Conservation (phyloP, 1,284 basidiomycete species). For the Tausonia pullulans region DNA sequence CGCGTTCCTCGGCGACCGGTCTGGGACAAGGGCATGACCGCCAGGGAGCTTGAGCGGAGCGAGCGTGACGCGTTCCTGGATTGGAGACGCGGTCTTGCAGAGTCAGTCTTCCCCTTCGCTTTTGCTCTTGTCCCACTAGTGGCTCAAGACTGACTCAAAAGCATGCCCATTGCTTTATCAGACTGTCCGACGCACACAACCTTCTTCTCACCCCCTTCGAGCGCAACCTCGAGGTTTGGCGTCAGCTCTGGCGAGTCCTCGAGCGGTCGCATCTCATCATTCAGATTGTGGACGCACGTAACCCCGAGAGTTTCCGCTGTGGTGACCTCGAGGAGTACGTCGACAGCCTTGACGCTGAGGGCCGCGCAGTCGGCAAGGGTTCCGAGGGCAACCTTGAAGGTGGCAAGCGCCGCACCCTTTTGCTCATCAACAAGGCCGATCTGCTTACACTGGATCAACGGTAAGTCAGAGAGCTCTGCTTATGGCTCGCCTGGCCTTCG, state of each 20-base stretch:
- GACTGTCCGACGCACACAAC: slow-evolving; percentile 36
- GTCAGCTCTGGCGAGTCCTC: slow-evolving; percentile 88
- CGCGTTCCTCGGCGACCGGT: slow-evolving; percentile 72
- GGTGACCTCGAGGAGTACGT: slow-evolving; percentile 87
- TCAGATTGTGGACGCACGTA: slow-evolving; percentile 90
- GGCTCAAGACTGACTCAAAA: slow-evolving; percentile 59
- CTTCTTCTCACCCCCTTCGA: slow-evolving; percentile 89
- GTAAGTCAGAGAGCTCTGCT: slow-evolving; percentile 35
- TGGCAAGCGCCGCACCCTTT: slow-evolving; percentile 57
- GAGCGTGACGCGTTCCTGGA: slow-evolving; percentile 81
- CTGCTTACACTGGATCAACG: slow-evolving; percentile 78
- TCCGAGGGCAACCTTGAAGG: slow-evolving; percentile 56
- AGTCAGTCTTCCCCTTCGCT: slow-evolving; percentile 43
- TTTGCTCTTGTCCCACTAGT: background rate
- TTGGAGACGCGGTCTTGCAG: slow-evolving; percentile 81
- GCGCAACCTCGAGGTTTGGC: slow-evolving; percentile 91
- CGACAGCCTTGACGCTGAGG: slow-evolving; percentile 68
- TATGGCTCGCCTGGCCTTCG: background rate
- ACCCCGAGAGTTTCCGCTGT: slow-evolving; percentile 81
- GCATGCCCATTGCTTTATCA: slow-evolving; percentile 17
- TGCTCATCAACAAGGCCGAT: slow-evolving; percentile 96
- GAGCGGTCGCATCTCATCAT: slow-evolving; percentile 89
- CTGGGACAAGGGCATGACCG: slow-evolving; percentile 71
- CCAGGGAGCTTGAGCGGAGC: slow-evolving; percentile 65
- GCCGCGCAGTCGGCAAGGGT: slow-evolving; percentile 46